Evolutionary conservation across 23 red algal species (phyloP), one percentile per base, ranked within the genome.

Genomic region (Pyropia yezoensis): DNA sequence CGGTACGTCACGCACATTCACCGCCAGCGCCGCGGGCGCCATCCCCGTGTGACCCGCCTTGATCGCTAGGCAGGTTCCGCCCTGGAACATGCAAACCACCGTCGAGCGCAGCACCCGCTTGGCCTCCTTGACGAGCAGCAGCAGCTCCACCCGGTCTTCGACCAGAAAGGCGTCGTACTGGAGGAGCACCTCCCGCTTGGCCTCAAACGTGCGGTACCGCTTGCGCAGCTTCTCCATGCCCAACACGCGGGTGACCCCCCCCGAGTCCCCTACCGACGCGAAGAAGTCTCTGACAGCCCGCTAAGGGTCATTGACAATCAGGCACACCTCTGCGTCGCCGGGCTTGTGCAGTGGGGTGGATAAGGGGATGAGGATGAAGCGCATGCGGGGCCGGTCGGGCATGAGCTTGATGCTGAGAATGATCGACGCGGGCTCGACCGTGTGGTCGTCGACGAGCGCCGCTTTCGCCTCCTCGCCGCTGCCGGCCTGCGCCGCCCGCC

Each of bases 291-390:
- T 95, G 3, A 95, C 66, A 3, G 65, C 45, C 13, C 75, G 45
- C 29, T 95, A 66, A 16, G 80, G 80, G 55, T 95, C 90, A 47
- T 95, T 95, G 3, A 87, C 81, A 52, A 95, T 74, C 49, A 95
- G 64, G 57, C 80, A 87, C 14, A 95, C 75, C 20, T 95, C 82
- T 18, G 52, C 47, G 22, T 65, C 62, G 8, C 73, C 74, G 20
- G 70, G 63, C 17, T 26, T 78, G 23, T 49, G 65, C 29, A 87
- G 18, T 1, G 70, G 51, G 56, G 4, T 47, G 6, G 39, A 47
- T 1, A 47, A 8, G 6, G 4, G 39, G 4, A 47, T 3, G 6
- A 12, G 39, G 6, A 47, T 3, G 3, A 8, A 8, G 39, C 39
- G 39, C 4, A 47, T 13, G 4, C 39, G 39, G 4, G 11, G 1